Percentiles rank a stretch among this genome's conserved stretches.
phyloP scores from a whole-genome alignment of 75 land plant genomes.

The Selaginella moellendorffii region DNA sequence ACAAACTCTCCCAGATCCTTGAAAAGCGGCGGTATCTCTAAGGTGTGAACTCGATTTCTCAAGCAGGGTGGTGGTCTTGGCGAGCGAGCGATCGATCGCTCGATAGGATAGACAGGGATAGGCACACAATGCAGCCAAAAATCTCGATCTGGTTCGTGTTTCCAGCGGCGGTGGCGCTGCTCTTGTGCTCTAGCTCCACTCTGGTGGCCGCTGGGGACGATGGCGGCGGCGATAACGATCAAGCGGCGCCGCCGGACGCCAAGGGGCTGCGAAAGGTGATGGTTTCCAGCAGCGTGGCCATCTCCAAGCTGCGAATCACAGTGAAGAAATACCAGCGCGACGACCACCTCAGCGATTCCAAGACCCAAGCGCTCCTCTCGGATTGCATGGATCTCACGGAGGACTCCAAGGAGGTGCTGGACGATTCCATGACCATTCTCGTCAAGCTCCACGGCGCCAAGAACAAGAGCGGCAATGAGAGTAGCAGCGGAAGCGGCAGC shows the following conservation, averaged over 20 bases:
- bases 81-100: too few species aligned
- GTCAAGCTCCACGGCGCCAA: neutral
- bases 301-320: neutral
- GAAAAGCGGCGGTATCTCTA: too few species aligned
- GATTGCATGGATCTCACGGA: neutral
- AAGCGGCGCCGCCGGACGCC: neutral
- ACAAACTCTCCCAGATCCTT: too few species aligned
- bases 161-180: too few species aligned
- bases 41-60: too few species aligned
- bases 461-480: neutral
- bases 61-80: too few species aligned
- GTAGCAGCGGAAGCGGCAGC: neutral
- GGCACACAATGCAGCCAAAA: too few species aligned
- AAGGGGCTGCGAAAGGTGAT: neutral
- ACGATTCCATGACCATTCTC: neutral
- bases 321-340: neutral
- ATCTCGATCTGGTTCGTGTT: too few species aligned
- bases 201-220: neutral
- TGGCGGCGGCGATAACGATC: neutral
- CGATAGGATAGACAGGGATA: too few species aligned
- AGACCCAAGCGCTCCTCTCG: neutral
- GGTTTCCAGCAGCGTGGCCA: neutral
- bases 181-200: too few species aligned
- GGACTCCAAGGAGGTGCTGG: neutral
- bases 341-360: neutral